These are phyloP conservation scores for Pseudopithomyces maydicus DNA, from an alignment of 2,329 filamentous ascomycete genomes.

Conservation along the genomic window DNA sequence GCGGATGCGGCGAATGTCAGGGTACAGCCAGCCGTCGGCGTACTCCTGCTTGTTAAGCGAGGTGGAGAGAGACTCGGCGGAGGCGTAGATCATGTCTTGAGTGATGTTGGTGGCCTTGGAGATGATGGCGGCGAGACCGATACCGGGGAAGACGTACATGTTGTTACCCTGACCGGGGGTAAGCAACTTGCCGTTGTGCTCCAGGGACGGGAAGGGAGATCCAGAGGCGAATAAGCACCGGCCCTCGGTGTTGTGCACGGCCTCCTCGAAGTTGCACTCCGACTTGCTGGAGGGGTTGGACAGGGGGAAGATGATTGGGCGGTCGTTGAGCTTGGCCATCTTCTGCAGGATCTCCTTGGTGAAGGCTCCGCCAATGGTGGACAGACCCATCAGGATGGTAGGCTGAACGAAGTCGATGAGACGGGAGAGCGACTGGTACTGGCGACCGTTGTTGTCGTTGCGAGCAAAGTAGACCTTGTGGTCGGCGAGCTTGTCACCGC, in stretches of 20 bases:
- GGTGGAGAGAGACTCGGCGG: slow-evolving; percentile 78
- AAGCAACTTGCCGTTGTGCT: slow-evolving; percentile 51
- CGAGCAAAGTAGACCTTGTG: slow-evolving; percentile 77
- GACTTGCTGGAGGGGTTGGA: slow-evolving; percentile 97
- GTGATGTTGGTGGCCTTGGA: slow-evolving; percentile 86
- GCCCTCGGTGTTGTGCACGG: slow-evolving; percentile 87
- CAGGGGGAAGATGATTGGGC: slow-evolving; percentile 82
- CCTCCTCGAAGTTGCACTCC: slow-evolving; percentile 96
- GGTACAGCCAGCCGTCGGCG: slow-evolving; percentile 85
- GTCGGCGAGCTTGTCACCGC: slow-evolving; percentile 89
- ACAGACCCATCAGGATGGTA: slow-evolving; percentile 91
- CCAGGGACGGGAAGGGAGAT: slow-evolving; percentile 80
- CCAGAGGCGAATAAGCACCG: slow-evolving; percentile 93
- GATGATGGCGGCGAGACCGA: slow-evolving; percentile 91
- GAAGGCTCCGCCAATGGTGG: slow-evolving; percentile 93
- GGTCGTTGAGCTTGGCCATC: slow-evolving; percentile 66
- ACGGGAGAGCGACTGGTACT: slow-evolving; percentile 80
- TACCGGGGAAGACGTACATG: slow-evolving; percentile 95
- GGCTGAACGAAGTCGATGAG: slow-evolving; percentile 95
- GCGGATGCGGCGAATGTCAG: slow-evolving; percentile 85
- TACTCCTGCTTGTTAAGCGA: slow-evolving; percentile 82
- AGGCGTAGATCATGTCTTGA: slow-evolving; percentile 96
- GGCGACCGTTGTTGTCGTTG: slow-evolving; percentile 67
- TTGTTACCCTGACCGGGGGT: slow-evolving; percentile 69
- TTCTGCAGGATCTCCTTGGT: slow-evolving; percentile 79